Base-by-base conservation (phyloP, 768 basidiomycete species). In the Tulasnella sp. region DNA sequence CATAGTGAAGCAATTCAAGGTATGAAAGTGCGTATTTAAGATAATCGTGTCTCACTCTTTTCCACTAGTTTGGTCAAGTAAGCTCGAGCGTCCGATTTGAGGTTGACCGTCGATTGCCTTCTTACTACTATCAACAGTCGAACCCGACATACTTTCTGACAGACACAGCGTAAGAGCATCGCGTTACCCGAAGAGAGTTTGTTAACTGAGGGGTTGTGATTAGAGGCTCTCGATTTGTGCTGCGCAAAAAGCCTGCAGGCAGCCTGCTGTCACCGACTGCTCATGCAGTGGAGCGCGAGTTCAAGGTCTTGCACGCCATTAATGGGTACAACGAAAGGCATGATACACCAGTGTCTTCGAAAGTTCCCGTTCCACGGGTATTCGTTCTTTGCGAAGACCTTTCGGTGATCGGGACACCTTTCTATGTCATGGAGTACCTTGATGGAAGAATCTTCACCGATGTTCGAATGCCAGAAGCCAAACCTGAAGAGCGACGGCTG, bases 91-190 rank as follows among this genome's bases (percentile, higher is more conserved):
- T 36, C 39, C 47, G 29, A 36, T 52, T 41, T 62, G 16, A 2
- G 26, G 35, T 39, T 65, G 16, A 34, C 3, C 47, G 44, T 12
- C 64, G 41, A 6, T 29, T 17, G 37, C n/a, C 37, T 64, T 29
- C 34, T 26, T 47, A 63, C 32, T 59, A 34, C 35, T 47, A 4
- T 72, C 42, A 17, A 12, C 64, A 95, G 92, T 94, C 94, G 8
- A 99, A 99, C 78, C 96, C 96, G 0, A 98, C 96, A 0, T 99
- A 98, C 79, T 91, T 98, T 81, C 80, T 99, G 65, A 91, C 87
- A 5, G 92, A 93, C 80, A 83, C 86, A 19, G 85, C 81, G 90
- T 90, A 80, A 35, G 87, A 6, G 16, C 62, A 9, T 9, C 7
- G 81, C 19, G 66, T 35, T 22, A 35, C 22, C 36, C 42, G 4